phyloP scores from a whole-genome alignment of 495 filamentous ascomycete genomes.

The Lasiosphaeria miniovina region DNA sequence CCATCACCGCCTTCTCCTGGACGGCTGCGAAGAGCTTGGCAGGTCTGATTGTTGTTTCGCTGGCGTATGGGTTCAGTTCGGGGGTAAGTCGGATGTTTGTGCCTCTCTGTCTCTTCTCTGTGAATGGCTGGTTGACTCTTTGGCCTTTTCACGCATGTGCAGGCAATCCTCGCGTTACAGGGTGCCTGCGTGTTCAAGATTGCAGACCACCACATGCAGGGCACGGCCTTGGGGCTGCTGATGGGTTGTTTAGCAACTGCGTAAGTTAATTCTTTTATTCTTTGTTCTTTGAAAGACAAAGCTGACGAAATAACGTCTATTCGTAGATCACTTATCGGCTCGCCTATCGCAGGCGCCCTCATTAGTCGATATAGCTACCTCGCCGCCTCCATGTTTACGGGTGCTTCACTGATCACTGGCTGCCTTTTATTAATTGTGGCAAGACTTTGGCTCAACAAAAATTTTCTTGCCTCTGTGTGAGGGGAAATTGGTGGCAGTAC shows the following conservation, averaged over 20 bases:
- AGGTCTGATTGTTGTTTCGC: conserved; percentile 34
- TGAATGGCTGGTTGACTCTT: background rate
- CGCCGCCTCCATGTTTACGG: conserved; percentile 20
- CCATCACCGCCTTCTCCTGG: conserved; percentile 39
- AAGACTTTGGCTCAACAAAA: conserved; percentile 5
- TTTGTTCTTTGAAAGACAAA: background rate
- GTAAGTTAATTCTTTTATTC: conserved; percentile 1
- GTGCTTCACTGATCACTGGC: conserved; percentile 20
- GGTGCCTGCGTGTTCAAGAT: conserved; percentile 23
- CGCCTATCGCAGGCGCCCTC: conserved; percentile 45
- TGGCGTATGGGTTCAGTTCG: conserved; percentile 31
- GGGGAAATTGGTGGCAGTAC: too few relatives aligned
- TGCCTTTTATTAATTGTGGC: conserved; percentile 12
- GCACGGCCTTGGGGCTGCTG: conserved; percentile 46
- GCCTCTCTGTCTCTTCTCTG: background rate
- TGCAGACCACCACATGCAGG: conserved; percentile 27
- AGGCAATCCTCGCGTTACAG: conserved; percentile 25
- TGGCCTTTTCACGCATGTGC: background rate
- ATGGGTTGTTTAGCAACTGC: conserved; percentile 36
- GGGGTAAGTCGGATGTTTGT: conserved; percentile 17
- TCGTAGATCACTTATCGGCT: conserved; percentile 34
- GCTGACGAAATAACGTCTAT: background rate
- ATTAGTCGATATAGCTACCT: conserved; percentile 35
- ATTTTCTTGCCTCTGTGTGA: background rate
- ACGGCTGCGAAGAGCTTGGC: conserved; percentile 34